Evolutionary conservation across 2,329 filamentous ascomycete species (phyloP), one percentile per base, ranked within the genome.

Genomic region (Penicillium capsulatum): DNA sequence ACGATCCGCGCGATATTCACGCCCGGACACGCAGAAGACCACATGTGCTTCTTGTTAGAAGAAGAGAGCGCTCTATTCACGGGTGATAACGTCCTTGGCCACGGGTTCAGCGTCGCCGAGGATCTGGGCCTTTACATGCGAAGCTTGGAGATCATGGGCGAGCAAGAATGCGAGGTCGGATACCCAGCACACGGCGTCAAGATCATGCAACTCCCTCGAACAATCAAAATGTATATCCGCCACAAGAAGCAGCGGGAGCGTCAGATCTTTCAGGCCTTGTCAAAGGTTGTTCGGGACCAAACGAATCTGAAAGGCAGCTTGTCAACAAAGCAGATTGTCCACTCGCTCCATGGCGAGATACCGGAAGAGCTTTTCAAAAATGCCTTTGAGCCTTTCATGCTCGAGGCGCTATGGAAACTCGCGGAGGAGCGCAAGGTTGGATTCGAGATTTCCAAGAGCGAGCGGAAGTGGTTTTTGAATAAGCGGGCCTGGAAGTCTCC

Each of bases 11-110:
- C 68, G 2, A 35, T 72, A 1, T 57, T 77, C 52, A 74, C 70
- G 3, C 81, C 81, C 0, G 82, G 87, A 1, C 87, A 94, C 55
- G 80, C 86, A 0, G 67, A 68, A 1, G 87, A 94, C 55, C 87
- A 92, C 54, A 81, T 86, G 71, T 79, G 76, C n/a, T 80, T 92
- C 43, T 57, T 86, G 1, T 65, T 90, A 1, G 73, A 79, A 28
- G 84, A 89, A 50, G 73, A 90, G 57, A 73, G 84, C 42, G 83
- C 83, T 32, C 77, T 91, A 70, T 88, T 91, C 58, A 89, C 86
- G 0, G 86, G 81, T 2, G 86, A 91, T 62, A 90, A 87, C 53
- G 78, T 91, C 1, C 73, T 91, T 0, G 86, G 86, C 0, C 83
- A 69, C 31, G 69, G 70, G 0, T 64, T 55, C 11, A 61, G 54